phyloP scores from a whole-genome alignment of 2,329 filamentous ascomycete genomes.

The Aspergillus sp. region DNA sequence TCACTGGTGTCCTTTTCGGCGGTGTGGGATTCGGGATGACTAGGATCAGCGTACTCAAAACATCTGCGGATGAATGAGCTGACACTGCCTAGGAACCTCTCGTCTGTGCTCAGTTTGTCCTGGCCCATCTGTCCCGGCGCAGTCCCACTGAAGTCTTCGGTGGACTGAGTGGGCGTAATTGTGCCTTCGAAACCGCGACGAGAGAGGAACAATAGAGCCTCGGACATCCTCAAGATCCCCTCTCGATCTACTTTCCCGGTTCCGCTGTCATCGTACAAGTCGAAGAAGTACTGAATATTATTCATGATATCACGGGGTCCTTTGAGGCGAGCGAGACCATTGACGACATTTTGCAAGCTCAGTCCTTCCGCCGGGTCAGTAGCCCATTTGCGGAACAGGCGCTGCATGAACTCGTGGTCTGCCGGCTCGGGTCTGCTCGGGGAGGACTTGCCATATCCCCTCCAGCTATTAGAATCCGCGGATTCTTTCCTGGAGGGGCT shows the following conservation, averaged over 20 bases:
- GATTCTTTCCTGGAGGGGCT: conserved; percentile 54
- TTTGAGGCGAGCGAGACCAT: conserved; percentile 85
- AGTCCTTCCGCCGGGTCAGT: conserved; percentile 71
- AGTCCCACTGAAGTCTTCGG: conserved; percentile 44
- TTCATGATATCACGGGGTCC: conserved; percentile 96
- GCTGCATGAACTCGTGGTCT: conserved; percentile 90
- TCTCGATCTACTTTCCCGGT: conserved; percentile 93
- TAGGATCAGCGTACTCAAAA: conserved; percentile 97
- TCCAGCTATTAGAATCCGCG: conserved; percentile 53
- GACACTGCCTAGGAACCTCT: conserved; percentile 86
- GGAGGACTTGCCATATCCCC: conserved; percentile 47
- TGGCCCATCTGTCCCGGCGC: conserved; percentile 24
- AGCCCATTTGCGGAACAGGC: conserved; percentile 88
- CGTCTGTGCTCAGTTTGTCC: conserved; percentile 64
- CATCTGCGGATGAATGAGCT: conserved; percentile 94
- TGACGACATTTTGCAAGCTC: conserved; percentile 87
- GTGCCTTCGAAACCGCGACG: conserved; percentile 78
- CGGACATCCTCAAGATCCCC: conserved; percentile 90
- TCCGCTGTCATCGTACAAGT: conserved; percentile 89
- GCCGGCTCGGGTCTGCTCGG: conserved; percentile 65
- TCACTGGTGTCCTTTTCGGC: conserved; percentile 28
- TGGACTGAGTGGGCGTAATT: conserved; percentile 63
- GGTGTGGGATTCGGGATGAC: conserved; percentile 58
- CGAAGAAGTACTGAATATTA: conserved; percentile 96
- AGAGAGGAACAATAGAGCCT: conserved; percentile 88